Evolutionary conservation across 768 basidiomycete species (phyloP).

Genomic region (Tylopilus cervinicoccineus): DNA sequence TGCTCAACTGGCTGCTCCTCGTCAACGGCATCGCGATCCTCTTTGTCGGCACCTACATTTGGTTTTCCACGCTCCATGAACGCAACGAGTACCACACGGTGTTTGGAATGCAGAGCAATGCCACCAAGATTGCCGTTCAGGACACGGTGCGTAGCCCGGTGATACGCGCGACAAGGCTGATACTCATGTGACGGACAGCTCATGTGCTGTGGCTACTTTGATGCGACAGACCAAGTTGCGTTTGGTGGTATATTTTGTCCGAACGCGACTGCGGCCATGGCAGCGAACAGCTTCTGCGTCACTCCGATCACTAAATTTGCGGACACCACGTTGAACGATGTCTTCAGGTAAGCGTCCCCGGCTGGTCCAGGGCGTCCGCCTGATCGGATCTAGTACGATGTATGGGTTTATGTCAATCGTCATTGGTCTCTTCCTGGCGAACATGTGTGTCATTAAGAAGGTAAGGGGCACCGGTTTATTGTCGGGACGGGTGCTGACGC

Average conservation of each 20-base stretch:
- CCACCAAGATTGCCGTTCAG: conserved; percentile 58
- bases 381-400: conserved; percentile 40
- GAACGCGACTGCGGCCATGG: conserved; percentile 35
- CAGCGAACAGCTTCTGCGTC: conserved; percentile 59
- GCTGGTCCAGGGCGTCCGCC: neutral
- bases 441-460: conserved; percentile 84
- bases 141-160: conserved; percentile 51
- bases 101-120: conserved; percentile 46
- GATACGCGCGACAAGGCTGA: neutral
- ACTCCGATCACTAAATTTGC: conserved; percentile 62
- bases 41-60: conserved; percentile 67
- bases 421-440: conserved; percentile 69
- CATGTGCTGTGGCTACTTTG: conserved; percentile 84
- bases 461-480: conserved; percentile 28
- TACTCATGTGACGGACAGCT: conserved; percentile 41
- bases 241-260: conserved; percentile 63
- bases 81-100: conserved; percentile 59
- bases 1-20: conserved; percentile 75
- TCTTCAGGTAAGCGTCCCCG: conserved; percentile 65
- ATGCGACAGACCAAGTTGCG: conserved; percentile 53
- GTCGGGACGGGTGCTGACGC: conserved; percentile 3
- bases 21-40: conserved; percentile 57
- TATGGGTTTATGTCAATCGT: conserved; percentile 87
- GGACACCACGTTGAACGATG: conserved; percentile 70
- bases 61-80: conserved; percentile 78